Evolutionary conservation across 805 yeast genomes (phyloP), one percentile per base, ranked within the genome.

Genomic region (Phaffomyces opuntiae): DNA sequence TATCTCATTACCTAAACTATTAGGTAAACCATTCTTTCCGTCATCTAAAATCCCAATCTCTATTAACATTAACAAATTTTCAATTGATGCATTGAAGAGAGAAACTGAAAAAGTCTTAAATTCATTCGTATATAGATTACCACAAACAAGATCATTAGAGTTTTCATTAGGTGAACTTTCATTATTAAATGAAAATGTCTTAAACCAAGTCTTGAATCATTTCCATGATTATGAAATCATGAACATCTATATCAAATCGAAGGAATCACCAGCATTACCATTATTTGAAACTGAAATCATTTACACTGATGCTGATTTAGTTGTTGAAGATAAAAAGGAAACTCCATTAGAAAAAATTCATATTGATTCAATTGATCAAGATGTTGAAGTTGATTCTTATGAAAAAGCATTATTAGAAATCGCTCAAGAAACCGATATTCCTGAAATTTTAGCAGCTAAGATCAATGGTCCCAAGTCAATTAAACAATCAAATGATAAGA

Each of bases 361-460:
- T 33, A 57, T 66, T 39, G 68, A 63, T 42, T 70, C 68, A 51
- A 55, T 68, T 36, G 64, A 62, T 25, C 60, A 60, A 16, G 70
- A 65, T 36, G 68, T 73, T 49, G 72, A 72, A 53, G 66, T 81
- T 43, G 68, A 85, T 42, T 66, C 72, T 25, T 84, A 85, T 63
- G 95, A 86, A 54, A 77, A 77, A 60, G 88, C 88, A 37, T 77
- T 90, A 68, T 74, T 87, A 59, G 96, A 90, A 70, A 86, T 89
- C 54, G 83, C 84, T 46, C 83, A 82, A 55, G 89, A 86, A 51
- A 81, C 78, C 21, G 90, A 80, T 47, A 67, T 82, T 47, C 69
- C 75, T 38, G 72, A 76, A 55, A 69, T 84, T 49, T 73, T 86
- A 62, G 81, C 82, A 40, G 74, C 77, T 53, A 76, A 78, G 60